A percentile compares a stretch with the other conserved stretches of the same genome.
Conservation (phyloP, 1,284 basidiomycete species). For the Thelephora terrestris region DNA sequence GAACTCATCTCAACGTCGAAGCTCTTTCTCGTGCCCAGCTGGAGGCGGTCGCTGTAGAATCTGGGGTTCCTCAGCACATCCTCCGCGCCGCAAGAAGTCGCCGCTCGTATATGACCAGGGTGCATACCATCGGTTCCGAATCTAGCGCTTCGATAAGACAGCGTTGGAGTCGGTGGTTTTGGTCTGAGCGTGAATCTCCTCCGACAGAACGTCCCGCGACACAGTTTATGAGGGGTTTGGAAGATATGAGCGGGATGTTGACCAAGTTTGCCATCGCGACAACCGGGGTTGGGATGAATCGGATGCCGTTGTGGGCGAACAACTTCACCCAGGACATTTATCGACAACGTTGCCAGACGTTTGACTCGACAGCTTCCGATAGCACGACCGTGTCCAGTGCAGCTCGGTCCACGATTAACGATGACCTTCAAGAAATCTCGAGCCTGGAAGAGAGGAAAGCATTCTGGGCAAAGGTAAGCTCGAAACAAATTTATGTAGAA, state of each 20-base stretch:
- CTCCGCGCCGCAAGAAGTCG: slow-evolving; percentile 19
- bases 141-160: not conserved
- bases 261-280: slow-evolving; percentile 35
- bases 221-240: slow-evolving; percentile 18
- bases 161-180: slow-evolving; percentile 3
- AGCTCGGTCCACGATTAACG: not conserved
- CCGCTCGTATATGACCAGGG: not conserved
- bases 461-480: slow-evolving; percentile 34
- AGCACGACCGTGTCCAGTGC: not conserved
- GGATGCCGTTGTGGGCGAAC: not conserved
- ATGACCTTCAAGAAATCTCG: not conserved
- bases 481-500: not conserved
- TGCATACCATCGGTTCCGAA: not conserved
- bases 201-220: too few relatives aligned
- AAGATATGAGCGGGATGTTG: slow-evolving; percentile 42
- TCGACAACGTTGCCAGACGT: too few relatives aligned
- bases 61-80: slow-evolving; percentile 44
- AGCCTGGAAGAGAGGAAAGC: slow-evolving; percentile 32
- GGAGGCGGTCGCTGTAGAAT: slow-evolving; percentile 56
- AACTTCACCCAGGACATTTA: not conserved
- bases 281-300: slow-evolving; percentile 11
- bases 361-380: not conserved
- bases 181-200: too few relatives aligned
- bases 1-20: slow-evolving; percentile 49
- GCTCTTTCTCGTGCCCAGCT: slow-evolving; percentile 38